These are phyloP conservation scores for Protostelium mycophagum DNA, from an alignment of 78 protist species.

Conservation along the genomic window DNA sequence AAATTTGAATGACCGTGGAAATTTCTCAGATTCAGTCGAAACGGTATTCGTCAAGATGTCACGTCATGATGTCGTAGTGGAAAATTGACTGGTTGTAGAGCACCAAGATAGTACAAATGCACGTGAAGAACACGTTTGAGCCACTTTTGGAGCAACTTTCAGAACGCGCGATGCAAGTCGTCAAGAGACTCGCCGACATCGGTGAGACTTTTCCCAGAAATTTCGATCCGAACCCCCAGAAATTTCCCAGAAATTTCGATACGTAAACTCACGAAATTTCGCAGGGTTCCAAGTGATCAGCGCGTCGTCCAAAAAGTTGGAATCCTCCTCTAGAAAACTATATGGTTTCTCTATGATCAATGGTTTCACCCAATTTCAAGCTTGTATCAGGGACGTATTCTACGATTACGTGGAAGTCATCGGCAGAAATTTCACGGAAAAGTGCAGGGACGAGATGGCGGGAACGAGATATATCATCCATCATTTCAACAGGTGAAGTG, in stretches of 20 bases:
- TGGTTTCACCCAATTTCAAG: background rate
- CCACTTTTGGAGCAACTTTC: background rate
- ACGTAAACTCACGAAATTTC: background rate
- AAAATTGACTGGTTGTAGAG: background rate
- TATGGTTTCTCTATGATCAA: background rate
- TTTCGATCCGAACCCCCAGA: background rate
- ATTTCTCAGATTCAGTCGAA: background rate
- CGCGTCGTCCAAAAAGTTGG: background rate
- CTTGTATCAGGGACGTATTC: background rate
- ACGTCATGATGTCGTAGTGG: no score
- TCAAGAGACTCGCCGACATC: background rate
- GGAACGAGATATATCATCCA: background rate
- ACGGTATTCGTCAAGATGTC: background rate
- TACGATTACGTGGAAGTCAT: background rate
- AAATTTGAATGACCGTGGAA: background rate
- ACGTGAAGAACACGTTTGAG: background rate
- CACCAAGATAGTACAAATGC: background rate
- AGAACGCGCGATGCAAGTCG: background rate
- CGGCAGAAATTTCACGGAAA: background rate
- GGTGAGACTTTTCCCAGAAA: background rate
- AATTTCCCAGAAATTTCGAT: background rate
- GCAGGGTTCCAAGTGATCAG: background rate
- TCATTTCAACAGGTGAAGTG: background rate
- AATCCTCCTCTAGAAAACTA: background rate
- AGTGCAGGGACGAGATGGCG: background rate